Conservation (phyloP, 2,329 filamentous ascomycete genomes). For the Colletotrichum sansevieriae region DNA sequence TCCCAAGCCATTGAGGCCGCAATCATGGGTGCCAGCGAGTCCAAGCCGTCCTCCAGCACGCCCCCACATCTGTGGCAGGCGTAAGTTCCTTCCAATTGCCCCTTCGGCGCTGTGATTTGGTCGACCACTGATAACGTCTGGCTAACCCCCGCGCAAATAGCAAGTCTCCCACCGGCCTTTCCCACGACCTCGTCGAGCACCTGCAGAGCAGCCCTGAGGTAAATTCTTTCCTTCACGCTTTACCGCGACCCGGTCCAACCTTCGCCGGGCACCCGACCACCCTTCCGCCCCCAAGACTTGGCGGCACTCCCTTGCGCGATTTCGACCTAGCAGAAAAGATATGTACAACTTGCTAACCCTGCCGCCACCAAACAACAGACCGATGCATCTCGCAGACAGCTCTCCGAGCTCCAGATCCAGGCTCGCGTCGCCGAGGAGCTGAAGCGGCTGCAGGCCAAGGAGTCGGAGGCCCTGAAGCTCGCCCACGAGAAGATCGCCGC, state of each 20-base stretch:
- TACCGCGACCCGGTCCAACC: neutral
- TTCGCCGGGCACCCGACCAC: neutral
- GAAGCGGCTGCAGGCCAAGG: constrained; percentile 79
- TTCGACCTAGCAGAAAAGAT: neutral
- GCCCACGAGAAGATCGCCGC: constrained; percentile 74
- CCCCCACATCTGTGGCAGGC: constrained; percentile 66
- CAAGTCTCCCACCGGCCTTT: constrained; percentile 70
- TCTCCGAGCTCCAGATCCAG: constrained; percentile 89
- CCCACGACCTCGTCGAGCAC: constrained; percentile 83
- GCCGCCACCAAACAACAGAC: constrained; percentile 67
- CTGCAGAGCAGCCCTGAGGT: constrained; percentile 91
- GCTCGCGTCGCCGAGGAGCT: constrained; percentile 88
- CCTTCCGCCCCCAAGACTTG: neutral
- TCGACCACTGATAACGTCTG: neutral
- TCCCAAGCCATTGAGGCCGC: constrained; percentile 46
- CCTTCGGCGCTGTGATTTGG: no score
- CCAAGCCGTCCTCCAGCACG: constrained; percentile 62
- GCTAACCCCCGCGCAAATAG: constrained; percentile 47
- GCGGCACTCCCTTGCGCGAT: constrained; percentile 7
- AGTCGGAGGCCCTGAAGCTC: constrained; percentile 76
- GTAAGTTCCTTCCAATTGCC: constrained; percentile 55
- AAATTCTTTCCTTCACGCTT: constrained; percentile 47
- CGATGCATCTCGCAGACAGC: constrained; percentile 86
- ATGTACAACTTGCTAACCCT: constrained; percentile 13
- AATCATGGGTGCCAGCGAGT: constrained; percentile 70